phyloP scores from a whole-genome alignment of 148 eudicot species.

The Cornus florida region DNA sequence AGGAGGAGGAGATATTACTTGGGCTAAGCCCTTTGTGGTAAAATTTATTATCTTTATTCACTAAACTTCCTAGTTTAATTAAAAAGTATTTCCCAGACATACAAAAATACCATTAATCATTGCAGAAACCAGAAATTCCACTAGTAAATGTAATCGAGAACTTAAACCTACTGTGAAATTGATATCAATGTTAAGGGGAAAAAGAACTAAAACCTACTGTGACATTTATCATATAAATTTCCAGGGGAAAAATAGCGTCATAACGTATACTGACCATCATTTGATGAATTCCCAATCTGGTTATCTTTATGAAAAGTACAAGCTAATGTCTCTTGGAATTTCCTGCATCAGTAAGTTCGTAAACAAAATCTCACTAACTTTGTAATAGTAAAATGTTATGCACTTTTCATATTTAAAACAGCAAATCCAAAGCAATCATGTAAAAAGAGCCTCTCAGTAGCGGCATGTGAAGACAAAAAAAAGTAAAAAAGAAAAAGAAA shows the following conservation, averaged over 20 bases:
- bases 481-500: background rate
- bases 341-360: conserved; percentile 46
- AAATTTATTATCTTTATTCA: too few species aligned
- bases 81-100: background rate
- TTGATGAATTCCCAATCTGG: conserved; percentile 30
- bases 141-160: background rate
- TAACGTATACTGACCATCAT: conserved; percentile 30
- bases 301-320: conserved; percentile 21
- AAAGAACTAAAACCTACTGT: background rate
- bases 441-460: background rate
- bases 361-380: background rate
- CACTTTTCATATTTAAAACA: background rate
- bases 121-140: background rate
- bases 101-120: background rate
- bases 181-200: background rate
- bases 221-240: background rate
- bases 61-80: too few species aligned
- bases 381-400: background rate
- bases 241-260: background rate
- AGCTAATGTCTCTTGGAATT: conserved; percentile 38
- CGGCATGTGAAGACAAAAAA: background rate
- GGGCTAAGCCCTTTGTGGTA: too few species aligned
- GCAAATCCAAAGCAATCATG: background rate
- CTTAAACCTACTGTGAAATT: background rate
- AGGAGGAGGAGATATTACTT: too few species aligned